phyloP scores from a whole-genome alignment of 1,139 yeast species.

The Zygosaccharomyces pseudobailii region DNA sequence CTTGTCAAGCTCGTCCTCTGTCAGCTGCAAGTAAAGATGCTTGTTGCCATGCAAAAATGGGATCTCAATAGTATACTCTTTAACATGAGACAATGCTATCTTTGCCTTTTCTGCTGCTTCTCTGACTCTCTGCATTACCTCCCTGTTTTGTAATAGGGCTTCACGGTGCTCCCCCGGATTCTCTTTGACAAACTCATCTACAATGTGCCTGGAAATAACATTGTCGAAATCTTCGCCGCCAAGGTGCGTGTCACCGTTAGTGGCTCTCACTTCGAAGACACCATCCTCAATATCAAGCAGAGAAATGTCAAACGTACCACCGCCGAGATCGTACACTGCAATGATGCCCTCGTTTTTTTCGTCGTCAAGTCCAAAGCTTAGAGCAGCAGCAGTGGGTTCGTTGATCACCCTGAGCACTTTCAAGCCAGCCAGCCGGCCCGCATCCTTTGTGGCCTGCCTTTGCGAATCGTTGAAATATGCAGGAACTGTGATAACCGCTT shows the following conservation, averaged over 20 bases:
- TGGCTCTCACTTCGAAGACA: constrained; percentile 74
- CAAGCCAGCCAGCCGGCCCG: constrained; percentile 63
- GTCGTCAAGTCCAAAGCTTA: constrained; percentile 65
- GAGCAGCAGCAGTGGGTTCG: constrained; percentile 80
- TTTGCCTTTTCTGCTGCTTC: constrained; percentile 71
- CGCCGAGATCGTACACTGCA: constrained; percentile 79
- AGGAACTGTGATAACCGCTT: constrained; percentile 76
- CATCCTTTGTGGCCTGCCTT: constrained; percentile 70
- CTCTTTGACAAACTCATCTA: constrained; percentile 42
- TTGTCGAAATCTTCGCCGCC: constrained; percentile 84
- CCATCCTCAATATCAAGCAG: constrained; percentile 76
- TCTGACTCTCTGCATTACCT: constrained; percentile 54
- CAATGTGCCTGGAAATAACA: constrained; percentile 49
- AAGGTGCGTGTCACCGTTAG: constrained; percentile 80
- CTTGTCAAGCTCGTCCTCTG: constrained; percentile 59
- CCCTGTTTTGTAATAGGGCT: constrained; percentile 18
- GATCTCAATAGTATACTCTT: constrained; percentile 51
- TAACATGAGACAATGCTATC: constrained; percentile 62
- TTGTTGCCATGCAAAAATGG: constrained; percentile 54
- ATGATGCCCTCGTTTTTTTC: constrained; percentile 48
- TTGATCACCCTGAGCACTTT: constrained; percentile 66
- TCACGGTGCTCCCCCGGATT: constrained; percentile 22
- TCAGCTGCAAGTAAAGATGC: constrained; percentile 49
- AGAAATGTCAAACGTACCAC: constrained; percentile 81
- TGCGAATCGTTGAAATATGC: constrained; percentile 78